Percentiles rank a stretch among this genome's conserved stretches.
phyloP scores from a whole-genome alignment of 2,329 filamentous ascomycete genomes.

The Mariannaea elegans region DNA sequence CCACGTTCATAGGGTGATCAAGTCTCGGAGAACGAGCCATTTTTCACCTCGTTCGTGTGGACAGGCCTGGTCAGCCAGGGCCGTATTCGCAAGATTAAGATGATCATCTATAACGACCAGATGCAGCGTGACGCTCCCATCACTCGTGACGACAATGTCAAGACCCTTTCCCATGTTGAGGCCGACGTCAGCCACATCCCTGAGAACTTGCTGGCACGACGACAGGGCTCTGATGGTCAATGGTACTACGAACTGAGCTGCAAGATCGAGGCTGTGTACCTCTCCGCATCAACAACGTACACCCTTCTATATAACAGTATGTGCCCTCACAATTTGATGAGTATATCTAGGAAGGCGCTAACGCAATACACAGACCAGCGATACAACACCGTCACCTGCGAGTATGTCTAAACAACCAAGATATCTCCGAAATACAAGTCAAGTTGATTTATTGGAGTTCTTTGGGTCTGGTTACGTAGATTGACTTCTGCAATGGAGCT shows the following conservation, averaged over 20 bases:
- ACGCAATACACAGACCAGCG: conserved; percentile 44
- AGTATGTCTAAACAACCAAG: conserved; percentile 48
- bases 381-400: conserved; percentile 53
- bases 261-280: conserved; percentile 53
- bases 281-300: conserved; percentile 53
- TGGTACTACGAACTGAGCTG: conserved; percentile 52
- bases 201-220: conserved; percentile 45
- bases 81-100: conserved; percentile 45
- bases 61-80: conserved; percentile 45
- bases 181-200: conserved; percentile 54
- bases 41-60: conserved; percentile 44
- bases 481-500: conserved; percentile 14
- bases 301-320: conserved; percentile 54
- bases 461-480: conserved; percentile 14
- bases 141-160: conserved; percentile 47
- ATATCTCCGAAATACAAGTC: neutral
- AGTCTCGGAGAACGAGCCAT: conserved; percentile 52
- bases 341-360: conserved; percentile 14
- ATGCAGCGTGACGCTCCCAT: conserved; percentile 45
- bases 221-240: conserved; percentile 47
- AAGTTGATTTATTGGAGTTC: conserved; percentile 21
- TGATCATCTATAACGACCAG: conserved; percentile 49
- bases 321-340: conserved; percentile 10
- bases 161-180: conserved; percentile 47
- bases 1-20: conserved; percentile 43